Evolutionary conservation across 257 asterid genomes (phyloP).

Genomic region (Lycium ferocissimum): DNA sequence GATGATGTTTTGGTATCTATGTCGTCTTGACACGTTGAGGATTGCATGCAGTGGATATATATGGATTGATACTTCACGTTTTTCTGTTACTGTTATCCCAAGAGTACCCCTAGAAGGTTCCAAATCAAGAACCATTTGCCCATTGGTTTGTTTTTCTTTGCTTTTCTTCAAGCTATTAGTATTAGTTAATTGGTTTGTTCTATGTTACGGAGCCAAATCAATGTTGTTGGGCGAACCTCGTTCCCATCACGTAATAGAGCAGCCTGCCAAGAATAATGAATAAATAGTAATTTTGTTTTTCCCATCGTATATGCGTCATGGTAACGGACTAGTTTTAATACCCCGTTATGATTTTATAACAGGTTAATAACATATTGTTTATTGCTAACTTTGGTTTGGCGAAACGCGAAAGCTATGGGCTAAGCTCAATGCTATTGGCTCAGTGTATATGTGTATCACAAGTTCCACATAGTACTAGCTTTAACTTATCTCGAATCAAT

Average conservation of each 20-base stretch:
- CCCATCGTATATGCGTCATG: no score
- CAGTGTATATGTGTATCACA: no score
- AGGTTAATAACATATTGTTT: no score
- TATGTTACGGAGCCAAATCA: neutral
- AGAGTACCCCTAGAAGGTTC: neutral
- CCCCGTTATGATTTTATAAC: no score
- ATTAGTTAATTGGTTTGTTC: neutral
- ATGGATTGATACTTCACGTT: neutral
- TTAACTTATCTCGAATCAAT: no score
- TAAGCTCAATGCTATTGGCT: no score
- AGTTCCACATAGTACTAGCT: no score
- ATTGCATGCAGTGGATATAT: slow-evolving; percentile 10
- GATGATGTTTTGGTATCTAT: slow-evolving; percentile 15
- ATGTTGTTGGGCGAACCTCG: neutral
- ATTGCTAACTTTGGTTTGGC: no score
- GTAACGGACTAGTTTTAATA: no score
- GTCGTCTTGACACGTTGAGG: neutral
- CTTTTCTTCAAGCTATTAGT: neutral
- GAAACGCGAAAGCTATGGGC: no score
- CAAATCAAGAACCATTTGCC: neutral
- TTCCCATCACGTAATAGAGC: neutral
- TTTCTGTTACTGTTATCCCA: neutral
- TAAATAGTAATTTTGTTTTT: no score
- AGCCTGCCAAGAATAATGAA: neutral
- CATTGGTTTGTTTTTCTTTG: neutral